These are phyloP conservation scores for Ogataea nakhonphanomensis DNA, from an alignment of 805 yeast species.

Conservation along the genomic window DNA sequence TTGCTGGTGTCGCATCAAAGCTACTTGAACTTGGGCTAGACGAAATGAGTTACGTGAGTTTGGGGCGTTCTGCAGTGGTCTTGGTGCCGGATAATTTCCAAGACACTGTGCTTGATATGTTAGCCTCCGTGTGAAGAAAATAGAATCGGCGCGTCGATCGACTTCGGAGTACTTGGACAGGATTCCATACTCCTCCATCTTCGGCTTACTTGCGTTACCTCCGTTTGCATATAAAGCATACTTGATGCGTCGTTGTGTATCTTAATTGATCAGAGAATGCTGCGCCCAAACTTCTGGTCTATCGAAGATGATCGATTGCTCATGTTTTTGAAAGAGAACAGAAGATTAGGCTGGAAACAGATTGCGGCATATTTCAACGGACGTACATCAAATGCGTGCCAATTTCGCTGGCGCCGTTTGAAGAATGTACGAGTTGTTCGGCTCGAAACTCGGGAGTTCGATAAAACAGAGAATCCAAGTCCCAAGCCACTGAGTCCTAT, in stretches of 20 bases:
- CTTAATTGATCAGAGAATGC: background rate
- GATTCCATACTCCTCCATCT: constrained; percentile 2
- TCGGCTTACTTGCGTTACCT: background rate
- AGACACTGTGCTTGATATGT: constrained; percentile 14
- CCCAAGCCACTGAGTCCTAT: constrained; percentile 6
- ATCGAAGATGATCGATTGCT: constrained; percentile 68
- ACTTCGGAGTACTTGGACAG: constrained; percentile 2
- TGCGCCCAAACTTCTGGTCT: constrained; percentile 53
- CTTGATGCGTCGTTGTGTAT: background rate
- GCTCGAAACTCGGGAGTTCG: background rate
- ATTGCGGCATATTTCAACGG: constrained; percentile 71
- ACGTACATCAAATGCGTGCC: constrained; percentile 87
- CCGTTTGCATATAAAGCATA: background rate
- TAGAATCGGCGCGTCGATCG: constrained; percentile 4
- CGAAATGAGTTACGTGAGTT: constrained; percentile 57
- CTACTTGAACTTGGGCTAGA: constrained; percentile 35
- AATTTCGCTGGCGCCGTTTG: constrained; percentile 81
- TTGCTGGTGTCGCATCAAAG: constrained; percentile 58
- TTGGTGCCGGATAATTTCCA: constrained; percentile 50
- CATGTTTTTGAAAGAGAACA: constrained; percentile 74
- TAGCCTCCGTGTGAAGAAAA: constrained; percentile 3
- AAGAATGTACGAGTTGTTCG: constrained; percentile 40
- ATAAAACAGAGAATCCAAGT: background rate
- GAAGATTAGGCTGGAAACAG: constrained; percentile 86
- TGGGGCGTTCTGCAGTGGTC: constrained; percentile 58